Evolutionary conservation across 2,329 filamentous ascomycete species (phyloP), one percentile per base, ranked within the genome.

Genomic region (Celoporthe dispersa): DNA sequence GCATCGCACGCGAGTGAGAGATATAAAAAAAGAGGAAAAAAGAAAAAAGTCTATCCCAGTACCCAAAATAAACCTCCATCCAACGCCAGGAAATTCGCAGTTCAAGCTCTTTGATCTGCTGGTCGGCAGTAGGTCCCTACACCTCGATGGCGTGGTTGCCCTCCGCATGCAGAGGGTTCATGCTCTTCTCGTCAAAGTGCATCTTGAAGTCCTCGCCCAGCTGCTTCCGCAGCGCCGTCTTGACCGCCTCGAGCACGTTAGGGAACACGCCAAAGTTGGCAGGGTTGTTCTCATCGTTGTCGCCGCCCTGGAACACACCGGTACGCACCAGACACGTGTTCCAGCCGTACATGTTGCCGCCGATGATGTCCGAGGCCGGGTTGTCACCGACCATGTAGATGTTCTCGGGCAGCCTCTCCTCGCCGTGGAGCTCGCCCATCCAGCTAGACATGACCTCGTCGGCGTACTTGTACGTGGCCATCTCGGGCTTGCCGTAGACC

Each of bases 301-400:
- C 90, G 25, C 88, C 90, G 72, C 91, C 91, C 82, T 92, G 90
- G 86, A 91, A 93, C 63, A 94, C 91, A 81, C 92, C 92, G 0
- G 91, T 94, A 77, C 91, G 88, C 69, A 94, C 91, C 68, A 94
- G 81, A 77, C 91, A 93, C 3, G 91, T 93, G 82, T 94, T 94
- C 92, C 91, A 94, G 71, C 90, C 90, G 80, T 94, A 93, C 86
- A 90, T 91, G 85, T 94, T 94, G 72, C 91, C 91, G 72, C 91
- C 91, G 73, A 91, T 85, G 76, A 93, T 92, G 78, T 93, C 91
- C 35, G 89, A 91, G 35, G 89, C 88, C 8, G 90, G 91, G 83
- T 92, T 93, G 80, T 93, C 91, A 73, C 91, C 91, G 68, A 93
- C 83, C 91, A 93, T 93, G 85, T 93, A 93, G 79, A 92, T 84